Conservation (phyloP, 495 filamentous ascomycete genomes). For the Clavariopsis aquatica region DNA sequence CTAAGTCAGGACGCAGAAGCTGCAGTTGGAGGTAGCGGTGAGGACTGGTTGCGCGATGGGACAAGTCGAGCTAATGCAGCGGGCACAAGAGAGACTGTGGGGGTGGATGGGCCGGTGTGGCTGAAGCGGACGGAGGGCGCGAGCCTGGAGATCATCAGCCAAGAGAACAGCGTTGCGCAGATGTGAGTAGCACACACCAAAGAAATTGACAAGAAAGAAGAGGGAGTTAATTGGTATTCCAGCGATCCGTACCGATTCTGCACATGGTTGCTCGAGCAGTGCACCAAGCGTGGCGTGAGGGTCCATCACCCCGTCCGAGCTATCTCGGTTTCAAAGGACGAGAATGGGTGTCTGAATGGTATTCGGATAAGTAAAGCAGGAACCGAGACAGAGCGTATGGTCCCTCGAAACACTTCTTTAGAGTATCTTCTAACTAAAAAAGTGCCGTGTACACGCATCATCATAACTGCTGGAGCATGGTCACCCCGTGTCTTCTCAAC, state of each 20-base stretch:
- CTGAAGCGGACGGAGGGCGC: slow-evolving; percentile 55
- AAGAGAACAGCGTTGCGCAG: slow-evolving; percentile 65
- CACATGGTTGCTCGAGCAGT: slow-evolving; percentile 62
- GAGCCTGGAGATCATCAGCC: slow-evolving; percentile 62
- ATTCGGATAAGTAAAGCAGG: slow-evolving; percentile 52
- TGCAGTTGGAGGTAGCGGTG: slow-evolving; percentile 41
- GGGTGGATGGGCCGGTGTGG: slow-evolving; percentile 57
- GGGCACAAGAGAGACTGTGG: slow-evolving; percentile 34
- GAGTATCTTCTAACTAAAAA: slow-evolving; percentile 5
- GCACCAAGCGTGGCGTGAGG: slow-evolving; percentile 59
- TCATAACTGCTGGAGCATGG: slow-evolving; percentile 73
- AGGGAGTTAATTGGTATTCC: slow-evolving; percentile 3
- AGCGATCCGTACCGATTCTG: slow-evolving; percentile 65
- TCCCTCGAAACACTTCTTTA: background rate
- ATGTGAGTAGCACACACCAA: slow-evolving; percentile 50
- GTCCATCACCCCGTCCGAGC: slow-evolving; percentile 66
- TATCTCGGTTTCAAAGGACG: slow-evolving; percentile 54
- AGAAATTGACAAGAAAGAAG: slow-evolving; percentile 5
- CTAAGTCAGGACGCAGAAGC: slow-evolving; percentile 52
- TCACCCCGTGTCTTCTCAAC: slow-evolving; percentile 59
- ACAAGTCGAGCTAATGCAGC: slow-evolving; percentile 64
- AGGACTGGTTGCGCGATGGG: slow-evolving; percentile 63
- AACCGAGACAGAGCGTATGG: slow-evolving; percentile 51
- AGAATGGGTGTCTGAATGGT: slow-evolving; percentile 49
- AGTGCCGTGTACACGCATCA: slow-evolving; percentile 58